Conservation (phyloP, 169 alveolate genomes). For the Eimeria maxima region DNA sequence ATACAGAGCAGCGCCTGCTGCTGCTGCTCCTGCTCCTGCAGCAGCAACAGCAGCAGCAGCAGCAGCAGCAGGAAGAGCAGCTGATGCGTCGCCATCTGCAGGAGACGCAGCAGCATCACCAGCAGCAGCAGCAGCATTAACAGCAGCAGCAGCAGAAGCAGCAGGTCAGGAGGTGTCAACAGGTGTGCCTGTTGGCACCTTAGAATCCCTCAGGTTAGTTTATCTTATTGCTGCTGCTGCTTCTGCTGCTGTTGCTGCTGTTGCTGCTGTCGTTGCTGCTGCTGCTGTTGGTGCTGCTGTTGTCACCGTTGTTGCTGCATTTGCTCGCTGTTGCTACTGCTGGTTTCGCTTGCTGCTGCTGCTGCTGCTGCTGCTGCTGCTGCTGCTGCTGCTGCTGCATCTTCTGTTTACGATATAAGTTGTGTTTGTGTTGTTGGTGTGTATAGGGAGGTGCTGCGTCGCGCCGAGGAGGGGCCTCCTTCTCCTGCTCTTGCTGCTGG, state of each 20-base stretch:
- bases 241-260: too few species aligned
- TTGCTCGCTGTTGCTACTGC: too few species aligned
- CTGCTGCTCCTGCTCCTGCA: conserved; percentile 15
- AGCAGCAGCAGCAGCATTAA: not conserved
- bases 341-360: too few species aligned
- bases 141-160: too few species aligned
- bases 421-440: not conserved
- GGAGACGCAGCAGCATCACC: not conserved
- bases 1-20: not conserved
- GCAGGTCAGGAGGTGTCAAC: not conserved
- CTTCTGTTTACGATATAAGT: too few species aligned
- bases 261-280: too few species aligned
- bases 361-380: too few species aligned
- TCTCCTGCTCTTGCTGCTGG: too few species aligned
- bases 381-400: not conserved
- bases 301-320: too few species aligned
- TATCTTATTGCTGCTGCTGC: not conserved
- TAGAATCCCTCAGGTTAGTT: not conserved
- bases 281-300: too few species aligned
- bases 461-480: too few species aligned
- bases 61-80: not conserved
- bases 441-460: conserved; percentile 26
- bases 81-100: not conserved
- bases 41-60: not conserved
- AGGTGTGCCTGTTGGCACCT: conserved; percentile 15